phyloP scores from a whole-genome alignment of 495 filamentous ascomycete species.

The Evernia prunastri region DNA sequence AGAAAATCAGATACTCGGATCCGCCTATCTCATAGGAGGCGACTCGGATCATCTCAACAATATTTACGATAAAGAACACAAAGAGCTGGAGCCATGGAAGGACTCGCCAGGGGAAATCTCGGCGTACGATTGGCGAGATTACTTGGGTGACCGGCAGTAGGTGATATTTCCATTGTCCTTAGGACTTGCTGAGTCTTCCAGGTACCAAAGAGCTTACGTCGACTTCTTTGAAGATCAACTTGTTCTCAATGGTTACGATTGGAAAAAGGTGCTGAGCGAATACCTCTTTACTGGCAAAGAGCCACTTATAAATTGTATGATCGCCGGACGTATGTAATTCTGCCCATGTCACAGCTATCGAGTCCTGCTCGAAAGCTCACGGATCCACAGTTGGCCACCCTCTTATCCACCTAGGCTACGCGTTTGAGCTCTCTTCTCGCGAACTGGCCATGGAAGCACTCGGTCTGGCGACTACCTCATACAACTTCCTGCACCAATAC shows the following conservation, averaged over 20 bases:
- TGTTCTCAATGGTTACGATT: constrained; percentile 60
- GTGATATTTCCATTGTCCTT: constrained; percentile 11
- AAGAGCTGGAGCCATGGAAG: constrained; percentile 69
- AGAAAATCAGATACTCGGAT: constrained; percentile 54
- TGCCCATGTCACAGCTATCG: neutral
- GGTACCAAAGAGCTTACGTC: constrained; percentile 79
- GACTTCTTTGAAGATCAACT: constrained; percentile 82
- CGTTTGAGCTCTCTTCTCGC: constrained; percentile 64
- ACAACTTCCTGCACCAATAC: constrained; percentile 67
- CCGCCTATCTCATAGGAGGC: constrained; percentile 79
- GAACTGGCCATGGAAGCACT: constrained; percentile 76
- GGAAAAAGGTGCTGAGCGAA: constrained; percentile 63
- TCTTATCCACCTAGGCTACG: constrained; percentile 80
- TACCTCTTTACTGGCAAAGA: constrained; percentile 64
- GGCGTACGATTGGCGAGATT: constrained; percentile 77
- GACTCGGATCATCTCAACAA: constrained; percentile 60
- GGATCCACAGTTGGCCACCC: constrained; percentile 61
- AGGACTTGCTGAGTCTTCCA: constrained; percentile 24
- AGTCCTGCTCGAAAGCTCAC: neutral
- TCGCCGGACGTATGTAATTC: constrained; percentile 56
- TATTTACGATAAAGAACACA: constrained; percentile 71
- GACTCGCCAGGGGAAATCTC: constrained; percentile 80
- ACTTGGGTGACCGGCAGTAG: constrained; percentile 61
- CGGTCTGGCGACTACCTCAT: constrained; percentile 53
- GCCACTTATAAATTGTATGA: constrained; percentile 65